Base-by-base conservation (phyloP, 2,329 filamentous ascomycete species). In the Talaromyces amestolkiae region DNA sequence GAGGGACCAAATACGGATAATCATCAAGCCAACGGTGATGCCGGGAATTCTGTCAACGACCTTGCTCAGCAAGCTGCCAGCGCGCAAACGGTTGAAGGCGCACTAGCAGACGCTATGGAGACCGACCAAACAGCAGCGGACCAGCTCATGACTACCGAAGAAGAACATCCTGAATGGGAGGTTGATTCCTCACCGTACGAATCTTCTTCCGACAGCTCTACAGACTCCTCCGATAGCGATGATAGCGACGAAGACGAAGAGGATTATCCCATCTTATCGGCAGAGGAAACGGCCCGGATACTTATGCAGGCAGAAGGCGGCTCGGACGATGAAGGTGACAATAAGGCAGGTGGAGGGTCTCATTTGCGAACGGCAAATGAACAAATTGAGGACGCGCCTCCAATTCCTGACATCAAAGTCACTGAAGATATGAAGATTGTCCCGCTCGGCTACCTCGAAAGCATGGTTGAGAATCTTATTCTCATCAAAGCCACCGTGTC, bases 351-450 rank as follows among this genome's bases (percentile, higher is more conserved):
- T 71, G 71, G 75, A 22, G 79, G 76, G 37, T 76, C 79, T 1
- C 85, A 86, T 53, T 79, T 96, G 53, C 87, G 90, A 66, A 97
- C 93, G 0, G 89, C 92, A 74, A 97, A 98, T 76, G 95, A 99
- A 76, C 69, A 80, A 17, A 74, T 80, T 0, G 88, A 91, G 65
- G 86, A 88, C 61, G 77, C 84, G 17, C 79, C 89, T 4, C 88
- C 89, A 0, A 91, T 90, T 71, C 94, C 95, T 0, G 87, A 95
- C 64, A 84, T 98, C 53, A 85, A 80, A n/a, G 85, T 98, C 63
- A 93, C 88, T 0, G 80, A 87, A 0, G 89, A 92, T 17, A 96
- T 91, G 84, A 86, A 87, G 69, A 88, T 97, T 62, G 86, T 89
- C 53, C 85, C 89, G 68, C 84, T 98, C 7, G 95, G 95, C 22